These are phyloP conservation scores for Micractinium sp. DNA, from an alignment of 139 green algal genomes.

Conservation along the genomic window DNA sequence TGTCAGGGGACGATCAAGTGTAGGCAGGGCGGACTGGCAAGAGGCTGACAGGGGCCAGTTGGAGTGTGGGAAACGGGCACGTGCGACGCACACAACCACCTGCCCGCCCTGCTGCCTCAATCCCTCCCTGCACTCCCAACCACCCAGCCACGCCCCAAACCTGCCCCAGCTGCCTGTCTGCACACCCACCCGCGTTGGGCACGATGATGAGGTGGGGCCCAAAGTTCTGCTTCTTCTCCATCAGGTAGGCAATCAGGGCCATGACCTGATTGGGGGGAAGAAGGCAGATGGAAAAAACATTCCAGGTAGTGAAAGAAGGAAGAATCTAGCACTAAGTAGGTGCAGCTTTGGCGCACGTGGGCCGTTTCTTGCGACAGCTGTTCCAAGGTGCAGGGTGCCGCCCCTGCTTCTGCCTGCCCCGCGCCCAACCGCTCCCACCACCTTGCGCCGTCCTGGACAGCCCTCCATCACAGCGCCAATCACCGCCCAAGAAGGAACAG, in stretches of 20 bases:
- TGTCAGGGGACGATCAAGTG: neutral
- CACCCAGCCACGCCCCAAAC: neutral
- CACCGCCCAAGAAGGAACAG: too few species aligned
- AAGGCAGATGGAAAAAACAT: neutral
- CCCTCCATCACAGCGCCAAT: too few species aligned
- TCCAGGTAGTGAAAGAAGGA: too few species aligned
- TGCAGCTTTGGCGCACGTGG: too few species aligned
- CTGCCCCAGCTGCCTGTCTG: too few species aligned
- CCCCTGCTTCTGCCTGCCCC: too few species aligned
- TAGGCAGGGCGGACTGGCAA: neutral
- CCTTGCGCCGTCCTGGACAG: too few species aligned
- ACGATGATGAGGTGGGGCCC: conserved; percentile 98
- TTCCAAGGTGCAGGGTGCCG: too few species aligned
- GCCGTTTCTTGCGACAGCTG: too few species aligned
- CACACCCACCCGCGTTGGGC: conserved; percentile 79
- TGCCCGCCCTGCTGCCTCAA: too few species aligned
- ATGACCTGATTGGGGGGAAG: conserved; percentile 78
- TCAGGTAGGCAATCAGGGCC: conserved; percentile 93
- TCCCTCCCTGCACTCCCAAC: neutral
- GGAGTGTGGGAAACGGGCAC: neutral
- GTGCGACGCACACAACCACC: neutral
- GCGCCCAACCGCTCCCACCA: too few species aligned
- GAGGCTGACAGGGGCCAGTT: neutral
- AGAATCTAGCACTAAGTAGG: too few species aligned
- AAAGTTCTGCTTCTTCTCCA: conserved; percentile 95